Percentiles rank a stretch among this genome's conserved stretches.
phyloP scores from a whole-genome alignment of 129 eudicot genomes.

The Apium graveolens region DNA sequence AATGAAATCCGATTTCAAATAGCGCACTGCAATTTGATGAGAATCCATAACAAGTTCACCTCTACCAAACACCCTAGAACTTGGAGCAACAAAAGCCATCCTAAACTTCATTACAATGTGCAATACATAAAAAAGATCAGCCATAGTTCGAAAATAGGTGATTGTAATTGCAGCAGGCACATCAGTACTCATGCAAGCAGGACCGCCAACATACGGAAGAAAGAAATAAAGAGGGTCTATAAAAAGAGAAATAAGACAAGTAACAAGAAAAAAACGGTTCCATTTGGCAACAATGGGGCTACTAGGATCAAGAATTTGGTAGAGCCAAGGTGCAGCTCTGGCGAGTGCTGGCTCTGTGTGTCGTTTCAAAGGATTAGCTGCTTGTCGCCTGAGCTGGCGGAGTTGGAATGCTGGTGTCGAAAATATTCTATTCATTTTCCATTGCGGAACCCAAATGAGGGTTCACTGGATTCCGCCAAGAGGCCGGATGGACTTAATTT shows the following conservation, averaged over 20 bases:
- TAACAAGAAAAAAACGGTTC: conserved; percentile 70
- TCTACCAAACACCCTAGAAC: conserved; percentile 76
- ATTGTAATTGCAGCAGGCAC: conserved; percentile 37
- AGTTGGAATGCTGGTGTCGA: conserved; percentile 59
- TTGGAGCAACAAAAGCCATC: conserved; percentile 77
- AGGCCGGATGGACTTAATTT: background rate
- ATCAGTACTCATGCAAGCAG: conserved; percentile 63
- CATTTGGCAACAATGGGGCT: conserved; percentile 62
- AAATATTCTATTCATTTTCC: conserved; percentile 74
- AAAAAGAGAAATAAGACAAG: conserved; percentile 63
- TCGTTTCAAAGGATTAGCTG: conserved; percentile 11
- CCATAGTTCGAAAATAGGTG: conserved; percentile 48
- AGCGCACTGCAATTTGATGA: conserved; percentile 40
- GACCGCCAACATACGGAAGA: conserved; percentile 67
- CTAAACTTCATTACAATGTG: conserved; percentile 74
- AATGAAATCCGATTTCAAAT: conserved; percentile 63
- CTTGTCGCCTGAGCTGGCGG: conserved; percentile 48
- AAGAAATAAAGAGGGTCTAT: conserved; percentile 82
- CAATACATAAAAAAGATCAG: conserved; percentile 53
- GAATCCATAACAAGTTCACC: conserved; percentile 92
- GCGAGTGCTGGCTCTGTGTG: conserved; percentile 19
- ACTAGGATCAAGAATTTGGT: conserved; percentile 85
- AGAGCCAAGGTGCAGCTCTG: conserved; percentile 46
- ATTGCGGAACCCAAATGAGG: conserved; percentile 32
- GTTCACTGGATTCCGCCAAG: conserved; percentile 21